These are phyloP conservation scores for Carex pumila DNA, from an alignment of 176 grass and related monocot genomes.

Conservation along the genomic window DNA sequence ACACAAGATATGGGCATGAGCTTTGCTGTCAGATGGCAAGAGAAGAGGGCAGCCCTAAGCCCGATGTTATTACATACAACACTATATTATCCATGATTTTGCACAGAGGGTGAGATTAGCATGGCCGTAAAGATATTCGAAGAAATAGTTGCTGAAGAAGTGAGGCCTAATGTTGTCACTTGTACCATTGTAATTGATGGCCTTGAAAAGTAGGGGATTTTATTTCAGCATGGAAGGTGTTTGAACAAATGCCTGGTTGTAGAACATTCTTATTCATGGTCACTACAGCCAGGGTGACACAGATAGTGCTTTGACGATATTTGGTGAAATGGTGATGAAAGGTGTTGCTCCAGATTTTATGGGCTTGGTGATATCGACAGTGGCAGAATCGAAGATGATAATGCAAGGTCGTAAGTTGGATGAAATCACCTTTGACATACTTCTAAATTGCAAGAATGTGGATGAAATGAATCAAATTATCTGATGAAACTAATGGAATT, in stretches of 20 bases:
- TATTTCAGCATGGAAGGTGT: neutral
- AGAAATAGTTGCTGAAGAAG: neutral
- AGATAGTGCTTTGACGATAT: neutral
- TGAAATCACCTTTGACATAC: neutral
- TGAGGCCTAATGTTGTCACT: neutral
- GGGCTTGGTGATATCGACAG: neutral
- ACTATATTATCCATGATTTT: neutral
- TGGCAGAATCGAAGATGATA: neutral
- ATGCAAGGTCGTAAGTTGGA: neutral
- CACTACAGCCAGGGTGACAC: neutral
- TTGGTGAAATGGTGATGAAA: neutral
- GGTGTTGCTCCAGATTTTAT: neutral
- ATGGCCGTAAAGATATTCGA: neutral
- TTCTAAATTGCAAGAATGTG: neutral
- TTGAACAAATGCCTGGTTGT: neutral
- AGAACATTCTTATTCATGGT: neutral
- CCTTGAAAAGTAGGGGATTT: neutral
- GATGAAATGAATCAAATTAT: neutral
- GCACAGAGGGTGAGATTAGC: neutral
- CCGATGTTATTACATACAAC: neutral
- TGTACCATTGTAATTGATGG: neutral
- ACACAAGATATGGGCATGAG: neutral
- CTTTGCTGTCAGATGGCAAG: neutral
- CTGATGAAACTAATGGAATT: no score
- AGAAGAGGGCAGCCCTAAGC: neutral